Base-by-base conservation (phyloP, 1,284 basidiomycete genomes). In the Tylopilus sp. region DNA sequence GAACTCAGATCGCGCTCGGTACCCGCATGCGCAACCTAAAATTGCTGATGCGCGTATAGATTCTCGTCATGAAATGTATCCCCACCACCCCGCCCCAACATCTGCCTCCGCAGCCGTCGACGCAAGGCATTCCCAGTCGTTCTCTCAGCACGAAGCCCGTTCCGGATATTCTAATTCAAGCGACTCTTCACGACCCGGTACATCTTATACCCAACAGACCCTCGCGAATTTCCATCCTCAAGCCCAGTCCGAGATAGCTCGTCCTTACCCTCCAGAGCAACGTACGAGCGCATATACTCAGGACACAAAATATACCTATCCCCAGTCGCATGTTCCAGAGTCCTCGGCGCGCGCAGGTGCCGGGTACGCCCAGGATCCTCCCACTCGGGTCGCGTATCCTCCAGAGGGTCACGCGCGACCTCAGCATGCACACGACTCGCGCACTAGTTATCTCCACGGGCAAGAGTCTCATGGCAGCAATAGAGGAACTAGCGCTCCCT, bases 11-110 rank as follows among this genome's bases (percentile, higher is more conserved):
- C 64, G 64, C 12, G 35, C 53, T 33, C 58, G 64, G 3, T 55
- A 66, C 36, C 2, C 60, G 34, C 54, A 55, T 12, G 0, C 45
- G 1, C 63, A 64, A 10, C 40, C 57, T 16, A 65, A 63, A 46
- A 48, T 41, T 9, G 23, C 53, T 5, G 61, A 63, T 35, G n/a
- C 54, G 7, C 60, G 61, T 41, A 42, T 65, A 43, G 60, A 66
- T 43, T 59, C 62, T 26, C 61, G 61, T 31, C 60, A 61, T 11
- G 59, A 60, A n/a, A 49, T 65, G 37, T 66, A 65, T 30, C 4
- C 60, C 34, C 56, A 61, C 6, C 50, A 50, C 6, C n/a, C 56
- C 44, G 38, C 52, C 10, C 35, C 54, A 15, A 4, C 59, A 6
- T 44, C 61, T 45, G 9, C 50, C 1, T 26, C 60, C 29, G 16